These are phyloP conservation scores for Coemansia sp. DNA, from an alignment of 192 early-diverging fungal species.

Conservation along the genomic window DNA sequence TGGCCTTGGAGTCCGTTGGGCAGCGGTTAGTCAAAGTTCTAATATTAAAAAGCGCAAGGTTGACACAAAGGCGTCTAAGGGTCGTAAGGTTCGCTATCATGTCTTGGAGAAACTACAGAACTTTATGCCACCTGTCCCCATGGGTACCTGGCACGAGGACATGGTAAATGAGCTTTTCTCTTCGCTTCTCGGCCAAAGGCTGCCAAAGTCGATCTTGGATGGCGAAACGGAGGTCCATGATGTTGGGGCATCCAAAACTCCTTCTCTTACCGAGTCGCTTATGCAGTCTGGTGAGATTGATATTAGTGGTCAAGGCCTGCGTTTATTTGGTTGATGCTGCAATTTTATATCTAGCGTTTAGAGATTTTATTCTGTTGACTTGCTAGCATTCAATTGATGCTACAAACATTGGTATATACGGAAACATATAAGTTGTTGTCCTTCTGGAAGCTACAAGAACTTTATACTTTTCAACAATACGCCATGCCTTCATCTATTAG, in stretches of 20 bases:
- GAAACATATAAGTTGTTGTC: neutral
- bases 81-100: constrained; percentile 87
- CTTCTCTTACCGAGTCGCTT: constrained; percentile 10
- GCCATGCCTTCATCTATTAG: constrained; percentile 10
- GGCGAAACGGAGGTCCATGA: constrained; percentile 16
- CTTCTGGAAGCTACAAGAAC: neutral
- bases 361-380: neutral
- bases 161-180: constrained; percentile 91
- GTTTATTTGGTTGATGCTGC: constrained; percentile 36
- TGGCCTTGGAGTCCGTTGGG: constrained; percentile 74
- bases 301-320: constrained; percentile 26
- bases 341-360: neutral
- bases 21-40: constrained; percentile 70
- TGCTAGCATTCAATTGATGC: constrained; percentile 8
- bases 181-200: constrained; percentile 72
- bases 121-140: constrained; percentile 92
- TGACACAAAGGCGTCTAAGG: constrained; percentile 91
- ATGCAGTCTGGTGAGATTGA: constrained; percentile 18
- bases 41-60: constrained; percentile 64
- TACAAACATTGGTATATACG: neutral
- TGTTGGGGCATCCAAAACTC: neutral
- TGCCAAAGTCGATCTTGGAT: constrained; percentile 47
- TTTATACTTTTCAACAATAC: neutral
- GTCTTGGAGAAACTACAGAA: constrained; percentile 96
- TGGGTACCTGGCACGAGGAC: constrained; percentile 89